Percentiles rank a stretch among this genome's conserved stretches.
Evolutionary conservation across 352 stramenopile species (phyloP).

Genomic region (Globisporangium rhizosaccharum): DNA sequence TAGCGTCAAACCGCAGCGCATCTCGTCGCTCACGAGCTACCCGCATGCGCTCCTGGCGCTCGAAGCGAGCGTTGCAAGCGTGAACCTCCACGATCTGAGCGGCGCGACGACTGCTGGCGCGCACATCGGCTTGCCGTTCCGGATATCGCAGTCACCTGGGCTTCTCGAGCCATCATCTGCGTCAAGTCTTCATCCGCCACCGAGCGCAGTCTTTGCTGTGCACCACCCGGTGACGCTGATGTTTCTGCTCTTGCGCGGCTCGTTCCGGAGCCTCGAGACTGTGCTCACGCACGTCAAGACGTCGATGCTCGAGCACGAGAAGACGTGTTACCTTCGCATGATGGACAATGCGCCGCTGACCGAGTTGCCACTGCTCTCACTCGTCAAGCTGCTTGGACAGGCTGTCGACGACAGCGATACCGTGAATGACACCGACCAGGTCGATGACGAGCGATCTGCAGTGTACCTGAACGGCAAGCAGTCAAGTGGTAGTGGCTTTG

Average conservation of each 20-base stretch:
- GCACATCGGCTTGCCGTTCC: constrained; percentile 11
- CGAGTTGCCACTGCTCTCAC: constrained; percentile 43
- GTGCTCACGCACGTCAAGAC: constrained; percentile 51
- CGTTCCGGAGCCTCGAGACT: constrained; percentile 52
- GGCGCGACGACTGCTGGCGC: constrained; percentile 11
- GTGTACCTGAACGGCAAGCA: constrained; percentile 38
- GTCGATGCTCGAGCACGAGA: constrained; percentile 61
- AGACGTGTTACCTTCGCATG: constrained; percentile 78
- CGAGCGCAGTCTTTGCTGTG: constrained; percentile 17
- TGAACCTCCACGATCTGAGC: constrained; percentile 54
- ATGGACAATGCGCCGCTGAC: constrained; percentile 38
- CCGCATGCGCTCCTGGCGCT: constrained; percentile 43
- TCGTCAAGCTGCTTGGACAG: constrained; percentile 37
- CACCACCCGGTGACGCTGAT: constrained; percentile 63
- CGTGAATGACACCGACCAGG: background rate
- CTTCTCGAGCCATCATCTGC: background rate
- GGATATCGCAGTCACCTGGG: constrained; percentile 1
- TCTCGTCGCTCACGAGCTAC: constrained; percentile 48
- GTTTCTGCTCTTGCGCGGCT: constrained; percentile 63
- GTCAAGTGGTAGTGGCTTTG: constrained; percentile 9
- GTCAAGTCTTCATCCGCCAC: background rate
- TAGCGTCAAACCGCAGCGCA: constrained; percentile 37
- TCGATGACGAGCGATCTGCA: constrained; percentile 36
- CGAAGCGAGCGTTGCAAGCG: constrained; percentile 41
- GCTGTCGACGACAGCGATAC: background rate